Evolutionary conservation across 495 filamentous ascomycete species (phyloP), one percentile per base, ranked within the genome.

Genomic region (Hamigera avellanea): DNA sequence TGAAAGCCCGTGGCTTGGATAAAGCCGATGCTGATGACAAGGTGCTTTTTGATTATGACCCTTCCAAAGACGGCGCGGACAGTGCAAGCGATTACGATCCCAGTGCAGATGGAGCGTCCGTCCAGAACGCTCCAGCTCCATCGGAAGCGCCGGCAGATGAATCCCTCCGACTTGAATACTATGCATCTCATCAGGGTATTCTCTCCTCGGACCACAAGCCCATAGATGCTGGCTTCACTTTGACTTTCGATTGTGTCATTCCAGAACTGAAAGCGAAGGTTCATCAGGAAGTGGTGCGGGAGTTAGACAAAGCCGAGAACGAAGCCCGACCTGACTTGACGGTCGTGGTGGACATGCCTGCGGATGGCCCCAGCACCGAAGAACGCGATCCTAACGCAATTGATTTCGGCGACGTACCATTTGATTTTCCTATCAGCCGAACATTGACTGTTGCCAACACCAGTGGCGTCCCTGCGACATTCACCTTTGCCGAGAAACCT

Each of bases 151-250:
- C 39, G 41, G 8, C 13, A 34, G 0, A 54, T 14, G 63, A 78
- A 18, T 61, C 67, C 17, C 73, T 93, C 36, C 63, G 56, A 18
- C 66, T 87, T 13, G 76, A 89, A 30, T 69, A 75, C 37, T 99
- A 99, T 54, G 75, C 77, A 2, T 86, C 89, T 2, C 84, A 95
- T 49, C 88, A 95, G 53, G 73, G 81, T 16, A 75, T 96, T 10
- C 67, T 82, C 9, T 93, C 93, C 2, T 95, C 89, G 3, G 93
- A 99, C 53, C 93, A 99, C 54, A 99, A 99, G 54, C 93, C 93
- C 0, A 51, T 96, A 8, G 72, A 75, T 41, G 83, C 84, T 7
- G 59, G 83, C 1, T 96, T 95, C 45, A 79, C 71, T 0, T 52
- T 99, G 2, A 74, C 73, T 13, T 95, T 86, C 50, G 83, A 95